A percentile compares a stretch with the other conserved stretches of the same genome.
Evolutionary conservation across 2,329 filamentous ascomycete species (phyloP).

Genomic region (Diatrype stigma): DNA sequence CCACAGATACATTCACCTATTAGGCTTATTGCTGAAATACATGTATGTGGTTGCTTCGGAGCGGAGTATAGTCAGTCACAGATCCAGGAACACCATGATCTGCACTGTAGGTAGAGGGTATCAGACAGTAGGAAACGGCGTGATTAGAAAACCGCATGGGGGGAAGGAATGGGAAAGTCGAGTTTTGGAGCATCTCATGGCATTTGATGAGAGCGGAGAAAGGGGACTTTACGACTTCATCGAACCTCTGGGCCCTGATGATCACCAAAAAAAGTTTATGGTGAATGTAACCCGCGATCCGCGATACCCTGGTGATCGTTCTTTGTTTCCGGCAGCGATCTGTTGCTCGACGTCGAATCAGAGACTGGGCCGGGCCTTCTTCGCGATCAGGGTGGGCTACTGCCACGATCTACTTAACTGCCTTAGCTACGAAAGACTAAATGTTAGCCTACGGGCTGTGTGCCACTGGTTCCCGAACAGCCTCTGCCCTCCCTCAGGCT

Average conservation of each 20-base stretch:
- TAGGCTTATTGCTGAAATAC: not conserved
- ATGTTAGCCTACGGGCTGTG: not conserved
- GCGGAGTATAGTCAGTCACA: not conserved
- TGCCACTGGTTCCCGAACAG: not conserved
- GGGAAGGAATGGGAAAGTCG: not conserved
- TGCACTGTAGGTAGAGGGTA: not conserved
- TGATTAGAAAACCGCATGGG: not conserved
- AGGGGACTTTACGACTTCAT: not conserved
- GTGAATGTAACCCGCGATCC: not conserved
- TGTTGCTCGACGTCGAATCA: not conserved
- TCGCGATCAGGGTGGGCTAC: not conserved
- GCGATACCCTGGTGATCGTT: not conserved
- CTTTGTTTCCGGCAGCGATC: not conserved
- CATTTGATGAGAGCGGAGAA: not conserved
- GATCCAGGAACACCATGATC: not conserved
- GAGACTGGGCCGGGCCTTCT: not conserved
- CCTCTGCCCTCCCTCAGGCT: not conserved
- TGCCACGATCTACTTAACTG: not conserved
- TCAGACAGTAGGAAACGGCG: not conserved
- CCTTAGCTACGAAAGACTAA: no score
- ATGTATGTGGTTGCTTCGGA: not conserved
- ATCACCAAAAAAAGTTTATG: not conserved
- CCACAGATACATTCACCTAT: not conserved
- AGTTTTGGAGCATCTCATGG: not conserved
- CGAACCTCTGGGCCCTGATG: not conserved